Evolutionary conservation across 2,329 filamentous ascomycete genomes (phyloP).

Genomic region (Neonectria ditissima): DNA sequence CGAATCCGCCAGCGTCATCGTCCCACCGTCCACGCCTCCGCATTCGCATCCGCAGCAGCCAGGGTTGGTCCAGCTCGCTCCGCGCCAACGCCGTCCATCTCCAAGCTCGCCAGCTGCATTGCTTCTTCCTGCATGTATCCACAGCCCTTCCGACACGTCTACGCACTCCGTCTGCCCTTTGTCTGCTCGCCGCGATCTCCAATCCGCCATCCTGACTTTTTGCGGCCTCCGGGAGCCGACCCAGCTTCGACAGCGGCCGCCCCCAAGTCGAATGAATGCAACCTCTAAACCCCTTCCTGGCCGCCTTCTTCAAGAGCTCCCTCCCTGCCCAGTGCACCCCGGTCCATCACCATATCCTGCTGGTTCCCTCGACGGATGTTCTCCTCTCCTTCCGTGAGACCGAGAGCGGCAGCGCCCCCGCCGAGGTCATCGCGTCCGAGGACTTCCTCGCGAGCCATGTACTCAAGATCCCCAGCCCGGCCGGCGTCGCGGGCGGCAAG

Average conservation of each 20-base stretch:
- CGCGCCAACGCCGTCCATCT: constrained; percentile 15
- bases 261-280: constrained; percentile 74
- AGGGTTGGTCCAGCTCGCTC: constrained; percentile 30
- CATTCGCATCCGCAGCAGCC: constrained; percentile 36
- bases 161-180: constrained; percentile 20
- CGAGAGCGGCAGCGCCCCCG: constrained; percentile 81
- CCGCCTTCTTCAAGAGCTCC: constrained; percentile 98
- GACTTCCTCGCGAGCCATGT: constrained; percentile 98
- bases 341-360: constrained; percentile 89
- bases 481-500: constrained; percentile 64
- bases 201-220: constrained; percentile 33
- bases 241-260: constrained; percentile 42
- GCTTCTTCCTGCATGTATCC: constrained; percentile 43
- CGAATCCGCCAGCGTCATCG: constrained; percentile 34
- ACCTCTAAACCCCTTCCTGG: constrained; percentile 98
- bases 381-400: constrained; percentile 89
- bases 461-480: constrained; percentile 78
- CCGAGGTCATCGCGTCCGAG: constrained; percentile 87
- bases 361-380: constrained; percentile 93
- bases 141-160: constrained; percentile 32
- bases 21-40: constrained; percentile 30
- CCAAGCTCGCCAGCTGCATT: constrained; percentile 17
- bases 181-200: constrained; percentile 20
- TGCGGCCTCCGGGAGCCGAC: constrained; percentile 45
- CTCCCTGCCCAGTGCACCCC: constrained; percentile 92